Evolutionary conservation across 2,329 filamentous ascomycete genomes (phyloP), one percentile per base, ranked within the genome.

Genomic region (Penicillium corylophilum): DNA sequence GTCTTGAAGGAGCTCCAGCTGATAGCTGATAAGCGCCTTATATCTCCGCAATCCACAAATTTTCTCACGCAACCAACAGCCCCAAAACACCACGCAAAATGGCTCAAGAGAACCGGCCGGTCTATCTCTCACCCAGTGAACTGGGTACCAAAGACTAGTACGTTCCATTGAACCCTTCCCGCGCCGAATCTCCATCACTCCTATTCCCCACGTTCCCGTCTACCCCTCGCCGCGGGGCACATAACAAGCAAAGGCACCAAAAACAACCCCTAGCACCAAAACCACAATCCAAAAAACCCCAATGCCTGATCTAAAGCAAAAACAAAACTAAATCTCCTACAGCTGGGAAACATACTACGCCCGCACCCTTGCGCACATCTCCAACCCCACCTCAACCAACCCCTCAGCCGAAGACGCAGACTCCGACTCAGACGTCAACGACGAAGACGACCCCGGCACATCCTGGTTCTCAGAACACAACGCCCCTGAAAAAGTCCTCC

Each of bases 391-490:
- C 46, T 12, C 42, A 13, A 26, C 41, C 43, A 4, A 46, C 1
- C 40, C 23, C 28, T 48, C 50, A 15, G 24, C 31, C 29, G 54
- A 68, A 66, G 77, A 77, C 75, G 75, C 93, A 71, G 75, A 74
- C 77, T 77, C 79, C 1, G 80, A 77, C 60, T 88, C 94, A 71
- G 74, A 83, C 48, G 71, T 82, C 56, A 84, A 95, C 74, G 84
- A 89, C 9, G 74, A 82, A 50, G 89, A 96, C 10, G 73, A 77
- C 77, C 87, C 87, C 53, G 93, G 93, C 60, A 95, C 91, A 26
- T 85, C 94, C 64, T 99, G 94, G 94, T 99, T 99, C 80, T 88
- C 91, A 70, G 94, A 97, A 75, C 89, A 90, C 28, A 85, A 88
- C 66, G 94, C 94, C 55, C 90, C 96, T 66, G 79, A 85, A 56